Conservation (phyloP, 2,329 filamentous ascomycete species). For the Microsporum ferrugineum region DNA sequence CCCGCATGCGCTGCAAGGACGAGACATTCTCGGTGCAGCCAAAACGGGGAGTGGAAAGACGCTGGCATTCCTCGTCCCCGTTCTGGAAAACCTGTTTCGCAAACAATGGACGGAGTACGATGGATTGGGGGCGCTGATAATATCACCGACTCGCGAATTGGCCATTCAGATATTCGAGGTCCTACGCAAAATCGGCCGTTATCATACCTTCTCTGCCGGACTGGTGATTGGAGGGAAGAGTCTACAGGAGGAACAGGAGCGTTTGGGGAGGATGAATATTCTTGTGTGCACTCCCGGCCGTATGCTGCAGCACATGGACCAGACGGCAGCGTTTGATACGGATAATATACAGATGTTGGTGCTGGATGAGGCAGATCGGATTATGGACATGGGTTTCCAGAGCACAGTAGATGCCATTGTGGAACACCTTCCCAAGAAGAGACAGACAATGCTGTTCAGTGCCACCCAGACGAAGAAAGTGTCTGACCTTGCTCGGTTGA, state of each 20-base stretch:
- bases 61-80: conserved; percentile 78
- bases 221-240: conserved; percentile 89
- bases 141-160: conserved; percentile 87
- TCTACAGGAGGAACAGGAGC: conserved; percentile 73
- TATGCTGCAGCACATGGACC: conserved; percentile 90
- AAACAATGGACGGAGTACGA: conserved; percentile 82
- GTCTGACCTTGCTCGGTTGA: conserved; percentile 79
- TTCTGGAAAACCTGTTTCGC: conserved; percentile 84
- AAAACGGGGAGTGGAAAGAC: conserved; percentile 96
- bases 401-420: conserved; percentile 80
- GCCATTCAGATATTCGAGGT: conserved; percentile 97
- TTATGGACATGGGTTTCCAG: conserved; percentile 97
- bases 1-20: conserved; percentile 70
- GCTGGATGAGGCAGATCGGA: conserved; percentile 88
- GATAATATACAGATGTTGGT: conserved; percentile 88
- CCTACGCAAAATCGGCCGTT: conserved; percentile 73
- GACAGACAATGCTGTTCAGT: conserved; percentile 90
- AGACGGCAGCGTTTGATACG: conserved; percentile 80
- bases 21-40: conserved; percentile 83
- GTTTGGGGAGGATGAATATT: conserved; percentile 88
- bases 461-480: conserved; percentile 93
- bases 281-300: conserved; percentile 88
- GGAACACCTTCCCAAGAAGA: conserved; percentile 71
- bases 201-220: conserved; percentile 84
- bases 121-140: conserved; percentile 81